Base-by-base conservation (phyloP, 495 filamentous ascomycete species). In the Lentithecium fluviatile region DNA sequence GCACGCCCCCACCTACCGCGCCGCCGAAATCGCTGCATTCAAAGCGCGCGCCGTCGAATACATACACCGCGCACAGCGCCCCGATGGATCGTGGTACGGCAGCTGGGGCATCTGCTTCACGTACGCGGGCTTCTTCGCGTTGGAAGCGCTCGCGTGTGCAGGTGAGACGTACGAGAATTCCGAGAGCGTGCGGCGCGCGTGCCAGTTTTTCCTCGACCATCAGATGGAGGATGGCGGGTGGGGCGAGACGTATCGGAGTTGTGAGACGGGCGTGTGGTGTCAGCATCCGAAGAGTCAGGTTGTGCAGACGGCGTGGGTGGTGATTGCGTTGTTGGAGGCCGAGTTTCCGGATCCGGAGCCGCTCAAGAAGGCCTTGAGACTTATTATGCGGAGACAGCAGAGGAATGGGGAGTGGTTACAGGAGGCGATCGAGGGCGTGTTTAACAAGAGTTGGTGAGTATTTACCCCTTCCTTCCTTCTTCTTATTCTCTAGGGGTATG, bases 21-120 rank as follows among this genome's bases (percentile, higher is more conserved):
- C 82, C 0, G 71, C 82, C 4, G 92, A 96, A 38, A 96, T 98
- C 64, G 78, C 81, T 3, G 74, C 62, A 5, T 88, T 90, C 47
- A 87, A 91, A 26, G 74, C 76, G 0, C 78, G 83, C 42, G 91
- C 91, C 0, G 80, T 97, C 1, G 73, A 73, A 24, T 96, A 89
- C 70, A 94, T 98, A 74, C 89, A 91, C 69, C 79, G 78, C 7
- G 80, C 83, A 13, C 95, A 97, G 71, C 78, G 83, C n/a, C 69
- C 74, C 0, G 90, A 97, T 69, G 94, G 94, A 2, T 87, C 85
- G 60, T 98, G 94, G 94, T 97, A 97, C 69, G 94, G 95, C 17
- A 88, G 83, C 67, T 98, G 94, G 94, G 95, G 90, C 40, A 93
- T 98, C 71, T 97, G 95, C 74, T 97, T 93, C 74, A 96, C 90